phyloP scores from a whole-genome alignment of 2,329 filamentous ascomycete species.

The Pseudogymnoascus sp. region DNA sequence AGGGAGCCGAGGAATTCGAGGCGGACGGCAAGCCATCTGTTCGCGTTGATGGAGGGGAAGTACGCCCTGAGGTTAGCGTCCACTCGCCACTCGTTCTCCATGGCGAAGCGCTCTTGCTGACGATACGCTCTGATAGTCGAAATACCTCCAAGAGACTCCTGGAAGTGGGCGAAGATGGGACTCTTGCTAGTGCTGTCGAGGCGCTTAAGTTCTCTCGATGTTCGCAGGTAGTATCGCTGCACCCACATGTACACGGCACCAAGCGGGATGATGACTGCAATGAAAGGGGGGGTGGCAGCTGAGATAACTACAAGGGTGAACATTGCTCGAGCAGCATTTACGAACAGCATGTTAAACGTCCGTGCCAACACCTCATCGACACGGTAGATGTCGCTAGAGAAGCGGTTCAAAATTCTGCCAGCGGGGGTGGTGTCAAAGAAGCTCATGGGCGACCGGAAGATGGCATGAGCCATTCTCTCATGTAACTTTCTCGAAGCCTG shows the following conservation, averaged over 20 bases:
- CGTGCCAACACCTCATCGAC: constrained; percentile 91
- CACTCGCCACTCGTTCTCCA: constrained; percentile 96
- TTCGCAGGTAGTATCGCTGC: constrained; percentile 93
- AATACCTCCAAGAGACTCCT: constrained; percentile 89
- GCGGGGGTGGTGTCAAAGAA: constrained; percentile 98
- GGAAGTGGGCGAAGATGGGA: constrained; percentile 97
- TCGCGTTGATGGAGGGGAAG: constrained; percentile 91
- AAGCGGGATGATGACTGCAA: constrained; percentile 74
- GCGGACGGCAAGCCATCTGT: constrained; percentile 88
- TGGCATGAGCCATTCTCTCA: constrained; percentile 93
- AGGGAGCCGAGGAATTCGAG: constrained; percentile 92
- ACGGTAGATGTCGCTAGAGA: constrained; percentile 76
- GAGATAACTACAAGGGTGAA: constrained; percentile 88
- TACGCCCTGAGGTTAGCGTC: constrained; percentile 92
- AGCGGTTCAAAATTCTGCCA: constrained; percentile 92
- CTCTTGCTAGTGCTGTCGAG: constrained; percentile 92
- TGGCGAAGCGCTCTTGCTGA: constrained; percentile 77
- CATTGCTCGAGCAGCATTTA: constrained; percentile 63
- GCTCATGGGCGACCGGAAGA: constrained; percentile 96
- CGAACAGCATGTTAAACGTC: constrained; percentile 95
- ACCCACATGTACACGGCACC: constrained; percentile 80
- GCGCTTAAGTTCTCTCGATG: constrained; percentile 91
- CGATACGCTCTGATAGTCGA: constrained; percentile 92
- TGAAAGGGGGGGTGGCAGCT: constrained; percentile 70
- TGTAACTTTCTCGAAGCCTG: constrained; percentile 91